Evolutionary conservation across 495 filamentous ascomycete genomes (phyloP).

Genomic region (Podospora comata): DNA sequence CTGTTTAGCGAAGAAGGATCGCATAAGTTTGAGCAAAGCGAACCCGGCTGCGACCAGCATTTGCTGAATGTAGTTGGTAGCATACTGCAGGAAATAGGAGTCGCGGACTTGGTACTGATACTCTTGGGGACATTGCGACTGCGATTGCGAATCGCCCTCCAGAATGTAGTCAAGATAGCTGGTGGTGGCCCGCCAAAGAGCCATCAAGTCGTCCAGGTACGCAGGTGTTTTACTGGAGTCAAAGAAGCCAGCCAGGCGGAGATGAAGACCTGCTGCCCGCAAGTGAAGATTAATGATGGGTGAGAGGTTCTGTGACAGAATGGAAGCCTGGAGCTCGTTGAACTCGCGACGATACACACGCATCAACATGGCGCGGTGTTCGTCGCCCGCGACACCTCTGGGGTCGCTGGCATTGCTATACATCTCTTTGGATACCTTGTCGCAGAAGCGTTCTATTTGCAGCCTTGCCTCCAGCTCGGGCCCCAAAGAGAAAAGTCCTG

Average conservation of each 20-base stretch:
- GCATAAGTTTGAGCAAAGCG: slow-evolving; percentile 77
- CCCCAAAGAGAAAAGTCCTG: slow-evolving; percentile 64
- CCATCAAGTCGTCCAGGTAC: slow-evolving; percentile 73
- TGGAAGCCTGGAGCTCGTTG: slow-evolving; percentile 50
- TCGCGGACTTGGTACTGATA: slow-evolving; percentile 34
- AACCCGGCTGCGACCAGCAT: slow-evolving; percentile 89
- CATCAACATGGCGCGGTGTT: slow-evolving; percentile 65
- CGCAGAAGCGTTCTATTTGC: slow-evolving; percentile 77
- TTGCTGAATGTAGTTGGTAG: slow-evolving; percentile 84
- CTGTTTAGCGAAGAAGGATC: slow-evolving; percentile 72
- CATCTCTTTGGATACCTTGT: slow-evolving; percentile 80
- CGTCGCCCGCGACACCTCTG: slow-evolving; percentile 66
- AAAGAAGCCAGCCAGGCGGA: slow-evolving; percentile 85
- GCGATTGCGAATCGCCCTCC: slow-evolving; percentile 41
- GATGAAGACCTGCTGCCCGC: slow-evolving; percentile 74
- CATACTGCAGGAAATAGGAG: slow-evolving; percentile 59
- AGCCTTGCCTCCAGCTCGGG: slow-evolving; percentile 64
- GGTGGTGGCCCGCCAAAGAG: slow-evolving; percentile 71
- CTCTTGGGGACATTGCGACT: slow-evolving; percentile 22
- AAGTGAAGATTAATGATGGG: slow-evolving; percentile 70
- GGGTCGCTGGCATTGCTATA: slow-evolving; percentile 78
- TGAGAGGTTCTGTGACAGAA: slow-evolving; percentile 49
- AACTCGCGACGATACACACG: slow-evolving; percentile 56
- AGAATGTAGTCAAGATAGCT: slow-evolving; percentile 72
- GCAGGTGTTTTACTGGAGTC: slow-evolving; percentile 70